These are phyloP conservation scores for Aspergillus sp. DNA, from an alignment of 2,329 filamentous ascomycete genomes.

Conservation along the genomic window DNA sequence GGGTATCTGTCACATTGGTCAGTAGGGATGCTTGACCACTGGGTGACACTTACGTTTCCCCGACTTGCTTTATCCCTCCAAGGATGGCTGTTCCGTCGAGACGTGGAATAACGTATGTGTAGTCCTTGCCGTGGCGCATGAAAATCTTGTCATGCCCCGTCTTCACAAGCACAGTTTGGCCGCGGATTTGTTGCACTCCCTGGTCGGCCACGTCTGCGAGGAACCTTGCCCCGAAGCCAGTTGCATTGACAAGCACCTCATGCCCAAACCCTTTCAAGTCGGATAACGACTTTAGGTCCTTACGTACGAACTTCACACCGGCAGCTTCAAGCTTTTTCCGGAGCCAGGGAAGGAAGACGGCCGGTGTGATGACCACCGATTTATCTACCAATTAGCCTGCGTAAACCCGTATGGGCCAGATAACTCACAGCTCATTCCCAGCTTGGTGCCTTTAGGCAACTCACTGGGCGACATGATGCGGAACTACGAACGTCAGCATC, in stretches of 20 bases:
- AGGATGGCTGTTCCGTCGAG: constrained; percentile 10
- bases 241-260: constrained; percentile 27
- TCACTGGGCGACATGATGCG: not conserved
- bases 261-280: constrained; percentile 21
- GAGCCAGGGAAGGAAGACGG: constrained; percentile 6
- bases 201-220: constrained; percentile 19
- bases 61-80: constrained; percentile 10
- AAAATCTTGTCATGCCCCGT: constrained; percentile 1
- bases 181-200: constrained; percentile 17
- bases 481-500: not conserved
- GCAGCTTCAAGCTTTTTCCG: constrained; percentile 6
- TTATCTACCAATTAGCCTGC: not conserved
- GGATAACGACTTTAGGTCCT: constrained; percentile 16
- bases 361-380: constrained; percentile 6
- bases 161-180: constrained; percentile 17
- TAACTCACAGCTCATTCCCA: not conserved
- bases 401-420: not conserved
- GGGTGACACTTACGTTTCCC: not conserved
- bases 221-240: constrained; percentile 18
- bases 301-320: constrained; percentile 22
- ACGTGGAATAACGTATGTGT: constrained; percentile 7
- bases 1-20: not conserved
- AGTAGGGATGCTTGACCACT: not conserved
- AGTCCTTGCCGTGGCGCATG: constrained; percentile 7
- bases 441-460: not conserved